Conservation (phyloP, 1,284 basidiomycete genomes). For the Albatrellus sp. region DNA sequence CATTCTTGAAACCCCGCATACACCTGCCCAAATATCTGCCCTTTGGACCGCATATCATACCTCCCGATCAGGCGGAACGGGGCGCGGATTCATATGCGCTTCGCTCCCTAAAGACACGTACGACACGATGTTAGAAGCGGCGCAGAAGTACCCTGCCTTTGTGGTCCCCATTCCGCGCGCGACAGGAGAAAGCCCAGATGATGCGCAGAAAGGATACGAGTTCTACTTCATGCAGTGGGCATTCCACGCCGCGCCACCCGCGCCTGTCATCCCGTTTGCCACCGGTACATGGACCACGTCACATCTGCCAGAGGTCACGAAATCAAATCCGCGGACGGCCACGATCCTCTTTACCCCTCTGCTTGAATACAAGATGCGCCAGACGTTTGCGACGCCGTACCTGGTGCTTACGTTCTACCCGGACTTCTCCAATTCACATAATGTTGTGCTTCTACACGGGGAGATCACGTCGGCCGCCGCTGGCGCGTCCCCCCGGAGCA, state of each 20-base stretch:
- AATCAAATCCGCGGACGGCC: conserved; percentile 36
- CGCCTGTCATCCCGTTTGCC: conserved; percentile 34
- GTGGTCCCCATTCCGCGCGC: conserved; percentile 64
- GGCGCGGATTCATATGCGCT: conserved; percentile 75
- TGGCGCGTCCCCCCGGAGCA: conserved; percentile 21
- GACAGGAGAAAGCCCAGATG: conserved; percentile 17
- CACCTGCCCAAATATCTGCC: conserved; percentile 57
- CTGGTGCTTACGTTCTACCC: conserved; percentile 89
- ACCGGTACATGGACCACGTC: conserved; percentile 13
- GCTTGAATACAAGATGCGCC: conserved; percentile 86
- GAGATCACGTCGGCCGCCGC: conserved; percentile 69
- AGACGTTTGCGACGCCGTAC: conserved; percentile 84
- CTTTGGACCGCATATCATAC: conserved; percentile 89
- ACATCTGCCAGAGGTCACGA: conserved; percentile 14
- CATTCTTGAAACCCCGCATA: conserved; percentile 59
- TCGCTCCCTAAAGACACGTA: conserved; percentile 67
- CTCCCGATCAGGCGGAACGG: conserved; percentile 62
- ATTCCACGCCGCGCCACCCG: conserved; percentile 57
- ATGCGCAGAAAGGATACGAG: conserved; percentile 48
- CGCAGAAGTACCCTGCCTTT: conserved; percentile 61
- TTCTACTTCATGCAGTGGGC: conserved; percentile 86
- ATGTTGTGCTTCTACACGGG: conserved; percentile 79
- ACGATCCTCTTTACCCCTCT: conserved; percentile 89
- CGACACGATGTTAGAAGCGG: conserved; percentile 51
- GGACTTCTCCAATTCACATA: conserved; percentile 74